A percentile compares a stretch with the other conserved stretches of the same genome.
These are phyloP conservation scores for Starmerella stellata DNA, from an alignment of 805 yeast genomes.

Conservation along the genomic window DNA sequence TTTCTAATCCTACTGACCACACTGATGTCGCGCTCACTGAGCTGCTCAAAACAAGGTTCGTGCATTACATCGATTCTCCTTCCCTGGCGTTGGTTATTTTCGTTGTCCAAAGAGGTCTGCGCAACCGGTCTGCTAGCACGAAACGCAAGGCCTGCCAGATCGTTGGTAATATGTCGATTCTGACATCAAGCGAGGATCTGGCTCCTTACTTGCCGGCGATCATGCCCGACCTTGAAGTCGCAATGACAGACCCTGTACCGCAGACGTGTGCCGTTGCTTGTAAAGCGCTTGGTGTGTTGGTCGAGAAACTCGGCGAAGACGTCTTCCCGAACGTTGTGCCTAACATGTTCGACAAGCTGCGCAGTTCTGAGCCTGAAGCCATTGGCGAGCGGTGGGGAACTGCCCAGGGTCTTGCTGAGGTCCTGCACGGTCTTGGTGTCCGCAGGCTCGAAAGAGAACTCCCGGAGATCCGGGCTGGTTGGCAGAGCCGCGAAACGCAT, in stretches of 20 bases:
- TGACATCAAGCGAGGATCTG: conserved; percentile 76
- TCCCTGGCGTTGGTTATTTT: conserved; percentile 87
- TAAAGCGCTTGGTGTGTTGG: conserved; percentile 87
- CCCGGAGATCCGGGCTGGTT: conserved; percentile 59
- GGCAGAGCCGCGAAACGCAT: conserved; percentile 45
- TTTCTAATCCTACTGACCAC: conserved; percentile 83
- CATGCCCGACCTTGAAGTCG: conserved; percentile 66
- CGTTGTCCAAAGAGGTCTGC: conserved; percentile 89
- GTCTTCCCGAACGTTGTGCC: conserved; percentile 84
- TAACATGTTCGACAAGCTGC: conserved; percentile 52
- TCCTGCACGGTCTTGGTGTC: conserved; percentile 78
- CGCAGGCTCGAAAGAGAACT: conserved; percentile 72
- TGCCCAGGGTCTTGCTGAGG: conserved; percentile 92
- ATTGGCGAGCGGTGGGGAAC: conserved; percentile 91
- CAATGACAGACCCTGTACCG: conserved; percentile 98
- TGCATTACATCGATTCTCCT: conserved; percentile 95
- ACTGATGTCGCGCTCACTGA: conserved; percentile 79
- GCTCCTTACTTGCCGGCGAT: conserved; percentile 64
- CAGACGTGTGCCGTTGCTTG: conserved; percentile 94
- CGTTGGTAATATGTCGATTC: conserved; percentile 95
- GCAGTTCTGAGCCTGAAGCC: conserved; percentile 41
- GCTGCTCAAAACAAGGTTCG: conserved; percentile 76
- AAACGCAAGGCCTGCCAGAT: conserved; percentile 92
- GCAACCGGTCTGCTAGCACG: conserved; percentile 79
- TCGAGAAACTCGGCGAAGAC: conserved; percentile 91